Evolutionary conservation across 2,329 filamentous ascomycete species (phyloP), one percentile per base, ranked within the genome.

Genomic region (Cladophialophora carrionii): DNA sequence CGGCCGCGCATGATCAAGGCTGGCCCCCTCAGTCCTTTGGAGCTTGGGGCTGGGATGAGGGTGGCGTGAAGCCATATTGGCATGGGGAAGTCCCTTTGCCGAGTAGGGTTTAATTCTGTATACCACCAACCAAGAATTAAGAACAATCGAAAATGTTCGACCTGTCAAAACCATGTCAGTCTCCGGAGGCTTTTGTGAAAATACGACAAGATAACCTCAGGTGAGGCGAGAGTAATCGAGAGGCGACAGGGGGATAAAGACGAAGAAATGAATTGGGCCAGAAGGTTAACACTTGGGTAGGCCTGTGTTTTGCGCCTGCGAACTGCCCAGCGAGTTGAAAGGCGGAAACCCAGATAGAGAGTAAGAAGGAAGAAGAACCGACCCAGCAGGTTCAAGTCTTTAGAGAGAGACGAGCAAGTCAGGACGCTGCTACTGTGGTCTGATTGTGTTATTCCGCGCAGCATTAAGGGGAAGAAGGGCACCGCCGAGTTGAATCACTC

Each of bases 41-140:
- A 51, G 48, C 48, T 51, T 51, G 9, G 22, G 48, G 14, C 22
- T 51, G 48, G 48, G 20, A 51, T 17, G 37, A 51, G 20, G 48
- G 26, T 51, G 48, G 48, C 20, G 12, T 51, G 48, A 51, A 51
- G 24, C 48, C 48, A 26, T 26, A 4, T 51, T 29, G 48, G 48
- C 48, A 51, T 22, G 8, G 24, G 20, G 48, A 51, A 6, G 22
- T n/a, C 48, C 24, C 20, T 51, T 29, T 51, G 48, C 48, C 14
- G 22, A 51, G 48, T 29, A 29, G 48, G 48, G 48, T 51, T 24
- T 24, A 51, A 51, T 51, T 51, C 48, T 51, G 48, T 51, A 51
- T 51, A 51, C 48, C 48, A 51, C 48, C 48, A 51, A 51, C 48
- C 12, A 43, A n/a, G 37, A 43, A 43, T 43, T n/a, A n/a, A 43